These are phyloP conservation scores for Penicillium sp. DNA, from an alignment of 2,329 filamentous ascomycete genomes.

Conservation along the genomic window DNA sequence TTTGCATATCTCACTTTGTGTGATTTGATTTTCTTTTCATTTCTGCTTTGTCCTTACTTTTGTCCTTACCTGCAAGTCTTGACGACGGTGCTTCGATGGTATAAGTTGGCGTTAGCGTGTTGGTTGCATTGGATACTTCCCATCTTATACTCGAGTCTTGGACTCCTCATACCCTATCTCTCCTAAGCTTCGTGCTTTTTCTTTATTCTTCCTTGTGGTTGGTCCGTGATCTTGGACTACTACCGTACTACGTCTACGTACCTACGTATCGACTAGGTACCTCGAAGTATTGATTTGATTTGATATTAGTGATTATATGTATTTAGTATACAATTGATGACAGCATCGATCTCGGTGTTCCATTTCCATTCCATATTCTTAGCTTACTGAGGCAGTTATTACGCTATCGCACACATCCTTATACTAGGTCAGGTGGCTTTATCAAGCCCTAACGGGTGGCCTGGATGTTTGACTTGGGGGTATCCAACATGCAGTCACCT, in stretches of 20 bases:
- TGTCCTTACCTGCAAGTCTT: not conserved
- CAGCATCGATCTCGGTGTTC: not conserved
- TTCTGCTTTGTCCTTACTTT: not conserved
- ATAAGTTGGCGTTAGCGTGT: not conserved
- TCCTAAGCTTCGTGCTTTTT: not conserved
- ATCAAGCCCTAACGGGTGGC: too few relatives aligned
- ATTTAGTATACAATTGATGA: not conserved
- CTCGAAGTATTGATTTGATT: not conserved
- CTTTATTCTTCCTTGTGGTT: not conserved
- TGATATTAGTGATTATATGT: not conserved
- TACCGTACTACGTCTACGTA: not conserved
- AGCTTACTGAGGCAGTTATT: too few relatives aligned
- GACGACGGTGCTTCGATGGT: not conserved
- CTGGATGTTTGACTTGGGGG: too few relatives aligned
- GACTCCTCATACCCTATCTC: not conserved
- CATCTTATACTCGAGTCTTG: not conserved
- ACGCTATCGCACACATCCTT: too few relatives aligned
- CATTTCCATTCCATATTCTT: not conserved
- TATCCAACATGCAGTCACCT: too few relatives aligned
- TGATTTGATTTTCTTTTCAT: not conserved
- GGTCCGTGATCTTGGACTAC: not conserved
- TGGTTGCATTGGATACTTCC: not conserved
- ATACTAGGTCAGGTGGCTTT: too few relatives aligned
- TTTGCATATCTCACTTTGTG: constrained; percentile 5
- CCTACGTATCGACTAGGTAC: not conserved